These are phyloP conservation scores for Emericellopsis atlantica DNA, from an alignment of 2,329 filamentous ascomycete genomes.

Conservation along the genomic window DNA sequence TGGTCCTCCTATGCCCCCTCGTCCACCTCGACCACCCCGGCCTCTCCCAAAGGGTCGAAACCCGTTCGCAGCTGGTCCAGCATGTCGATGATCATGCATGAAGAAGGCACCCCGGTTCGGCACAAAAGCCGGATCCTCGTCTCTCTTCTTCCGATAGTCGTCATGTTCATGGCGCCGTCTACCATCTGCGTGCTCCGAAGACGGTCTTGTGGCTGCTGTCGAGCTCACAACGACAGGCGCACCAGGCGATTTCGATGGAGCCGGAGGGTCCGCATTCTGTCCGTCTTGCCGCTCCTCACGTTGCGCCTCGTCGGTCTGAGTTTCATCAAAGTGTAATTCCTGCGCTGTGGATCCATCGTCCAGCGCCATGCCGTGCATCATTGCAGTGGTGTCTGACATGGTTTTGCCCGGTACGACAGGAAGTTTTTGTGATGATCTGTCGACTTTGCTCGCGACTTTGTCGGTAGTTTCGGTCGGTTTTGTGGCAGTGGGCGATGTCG, in stretches of 20 bases:
- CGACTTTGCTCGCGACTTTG: constrained; percentile 19
- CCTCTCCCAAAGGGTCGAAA: constrained; percentile 61
- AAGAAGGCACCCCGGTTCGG: constrained; percentile 93
- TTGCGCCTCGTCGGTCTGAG: constrained; percentile 1
- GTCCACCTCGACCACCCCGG: constrained; percentile 42
- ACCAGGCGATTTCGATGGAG: constrained; percentile 26
- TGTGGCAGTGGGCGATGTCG: constrained; percentile 28
- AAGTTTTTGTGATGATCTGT: not conserved
- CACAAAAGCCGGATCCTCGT: constrained; percentile 85
- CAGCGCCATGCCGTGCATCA: constrained; percentile 41
- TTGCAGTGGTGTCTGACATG: constrained; percentile 42
- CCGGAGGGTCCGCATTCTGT: constrained; percentile 7
- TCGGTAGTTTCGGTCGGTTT: constrained; percentile 28
- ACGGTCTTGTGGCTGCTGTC: constrained; percentile 28
- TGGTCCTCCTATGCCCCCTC: constrained; percentile 45
- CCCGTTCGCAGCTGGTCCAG: constrained; percentile 64
- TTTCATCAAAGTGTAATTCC: constrained; percentile 35
- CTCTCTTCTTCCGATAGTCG: constrained; percentile 76
- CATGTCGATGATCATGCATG: constrained; percentile 84
- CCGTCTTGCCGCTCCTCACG: not conserved
- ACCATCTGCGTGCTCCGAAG: constrained; percentile 50
- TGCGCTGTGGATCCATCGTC: constrained; percentile 25
- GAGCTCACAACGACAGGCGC: constrained; percentile 44
- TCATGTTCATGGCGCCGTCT: constrained; percentile 76
- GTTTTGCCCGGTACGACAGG: constrained; percentile 7